Evolutionary conservation across 148 eudicot species (phyloP), one percentile per base, ranked within the genome.

Genomic region (Rhododendron kiyosumense): DNA sequence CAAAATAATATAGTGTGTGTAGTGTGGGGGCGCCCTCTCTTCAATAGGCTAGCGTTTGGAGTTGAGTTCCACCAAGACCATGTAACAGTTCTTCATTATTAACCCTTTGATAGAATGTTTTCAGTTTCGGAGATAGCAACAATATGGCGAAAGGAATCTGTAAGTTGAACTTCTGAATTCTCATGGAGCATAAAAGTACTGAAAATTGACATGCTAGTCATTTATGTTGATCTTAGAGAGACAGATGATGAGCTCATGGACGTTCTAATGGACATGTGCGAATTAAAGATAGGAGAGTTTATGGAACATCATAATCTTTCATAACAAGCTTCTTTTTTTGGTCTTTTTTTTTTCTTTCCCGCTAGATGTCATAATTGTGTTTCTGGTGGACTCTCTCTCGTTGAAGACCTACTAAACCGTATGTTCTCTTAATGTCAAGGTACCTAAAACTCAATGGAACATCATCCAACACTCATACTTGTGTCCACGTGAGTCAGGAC

Each of bases 331-430:
- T 79, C 45, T 41, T 6, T 41, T 41, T 41, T 41, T 41, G 45
- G 7, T 6, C 1, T 6, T 41, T 41, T 41, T 41, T 36, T 41
- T 6, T 41, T 5, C 48, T 79, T 30, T 79, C 18, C 61, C 5
- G 1, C 15, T 9, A 49, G 5, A 51, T 26, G 38, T 26, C 12
- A 49, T 51, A 80, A 30, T 20, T 76, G 26, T 76, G 17, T 13
- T 18, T 36, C 48, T 76, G 78, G n/a, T 36, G 8, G 79, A 48
- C 52, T 79, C 18, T 15, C 38, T 79, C 36, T 14, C 12, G 36
- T 79, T 79, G 38, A 79, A 79, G 61, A 48, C 82, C 34, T 49
- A 79, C 82, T 22, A 49, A 10, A 49, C 82, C 41, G 36, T 79
- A 43, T 41, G 45, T 41, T 6, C 32, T 78, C 81, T 43, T 22